Evolutionary conservation across 1,139 yeast species (phyloP).

Genomic region (Yamadazyma conglobata): DNA sequence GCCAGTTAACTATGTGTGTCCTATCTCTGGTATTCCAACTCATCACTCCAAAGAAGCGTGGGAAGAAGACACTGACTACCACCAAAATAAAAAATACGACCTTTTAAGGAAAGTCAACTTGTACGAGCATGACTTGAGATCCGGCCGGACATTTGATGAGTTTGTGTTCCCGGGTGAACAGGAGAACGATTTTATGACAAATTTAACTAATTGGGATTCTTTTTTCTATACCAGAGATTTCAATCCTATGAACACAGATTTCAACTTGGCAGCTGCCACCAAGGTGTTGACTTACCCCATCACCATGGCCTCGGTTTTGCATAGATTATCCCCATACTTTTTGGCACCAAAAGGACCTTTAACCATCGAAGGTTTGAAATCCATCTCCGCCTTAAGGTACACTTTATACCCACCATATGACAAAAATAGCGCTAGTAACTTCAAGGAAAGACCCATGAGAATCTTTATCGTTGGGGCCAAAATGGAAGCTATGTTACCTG

Average conservation of each 20-base stretch:
- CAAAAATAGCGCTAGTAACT: slow-evolving; percentile 37
- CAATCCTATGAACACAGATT: slow-evolving; percentile 95
- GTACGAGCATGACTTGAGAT: slow-evolving; percentile 90
- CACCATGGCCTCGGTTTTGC: slow-evolving; percentile 80
- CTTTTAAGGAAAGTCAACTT: slow-evolving; percentile 80
- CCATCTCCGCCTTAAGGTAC: slow-evolving; percentile 86
- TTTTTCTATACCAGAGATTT: slow-evolving; percentile 90
- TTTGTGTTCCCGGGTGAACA: slow-evolving; percentile 87
- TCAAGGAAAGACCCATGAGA: slow-evolving; percentile 86
- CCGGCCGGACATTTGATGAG: slow-evolving; percentile 92
- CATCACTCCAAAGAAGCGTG: slow-evolving; percentile 90
- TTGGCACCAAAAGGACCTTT: slow-evolving; percentile 82
- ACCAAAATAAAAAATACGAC: slow-evolving; percentile 62
- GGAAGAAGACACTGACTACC: slow-evolving; percentile 76
- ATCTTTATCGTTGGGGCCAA: slow-evolving; percentile 87
- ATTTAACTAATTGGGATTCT: slow-evolving; percentile 86
- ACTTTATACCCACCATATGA: slow-evolving; percentile 76
- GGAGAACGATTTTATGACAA: slow-evolving; percentile 72
- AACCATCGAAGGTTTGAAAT: slow-evolving; percentile 87
- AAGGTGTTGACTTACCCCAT: slow-evolving; percentile 91
- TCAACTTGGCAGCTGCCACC: slow-evolving; percentile 91
- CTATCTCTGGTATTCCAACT: slow-evolving; percentile 92
- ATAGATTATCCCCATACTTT: slow-evolving; percentile 81
- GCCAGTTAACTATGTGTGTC: slow-evolving; percentile 84
- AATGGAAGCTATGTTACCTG: slow-evolving; percentile 91